Evolutionary conservation across 1,284 basidiomycete species (phyloP), one percentile per base, ranked within the genome.

Genomic region (Acaromyces ingoldii): DNA sequence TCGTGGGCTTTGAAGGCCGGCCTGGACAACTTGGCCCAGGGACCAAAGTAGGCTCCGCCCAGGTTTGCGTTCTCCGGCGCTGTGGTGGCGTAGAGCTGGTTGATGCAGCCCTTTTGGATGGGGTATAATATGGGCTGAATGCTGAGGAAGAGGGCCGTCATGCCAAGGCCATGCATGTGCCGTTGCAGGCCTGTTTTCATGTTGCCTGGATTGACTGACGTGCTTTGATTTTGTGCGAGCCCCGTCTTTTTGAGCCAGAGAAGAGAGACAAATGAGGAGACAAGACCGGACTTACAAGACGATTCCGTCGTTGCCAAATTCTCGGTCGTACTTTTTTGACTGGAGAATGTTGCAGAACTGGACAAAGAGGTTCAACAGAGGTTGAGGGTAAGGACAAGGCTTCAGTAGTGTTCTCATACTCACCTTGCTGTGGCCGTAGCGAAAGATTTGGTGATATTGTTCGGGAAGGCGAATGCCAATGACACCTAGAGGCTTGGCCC

Each of bases 171-270:
- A 25, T 4, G 13, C 26, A 30, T 22, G 6, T 11, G n/a, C 15
- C n/a, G 39, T 59, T 61, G 6, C 7, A 62, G 43, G 28, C 48
- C 31, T 1, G 49, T 45, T 4, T 49, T 9, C 9, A 69, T 54
- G 3, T 46, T 58, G 4, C 66, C 66, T 0, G 66, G 66, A 36
- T 67, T 57, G 7, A 59, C 60, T 1, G 58, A 58, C 24, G 50
- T 57, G 13, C n/a, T n/a, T n/a, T n/a, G n/a, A n/a, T n/a, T n/a
- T n/a, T n/a, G n/a, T n/a, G n/a, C n/a, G n/a, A n/a, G n/a, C n/a
- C n/a, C n/a, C n/a, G n/a, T n/a, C n/a, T n/a, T n/a, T n/a, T n/a
- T n/a, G n/a, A n/a, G n/a, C n/a, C n/a, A n/a, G n/a, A n/a, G n/a
- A n/a, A n/a, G n/a, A n/a, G n/a, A n/a, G n/a, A n/a, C n/a, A n/a